Evolutionary conservation across 371 early-diverging fungal genomes (phyloP).

Genomic region (Mortierella sp.): DNA sequence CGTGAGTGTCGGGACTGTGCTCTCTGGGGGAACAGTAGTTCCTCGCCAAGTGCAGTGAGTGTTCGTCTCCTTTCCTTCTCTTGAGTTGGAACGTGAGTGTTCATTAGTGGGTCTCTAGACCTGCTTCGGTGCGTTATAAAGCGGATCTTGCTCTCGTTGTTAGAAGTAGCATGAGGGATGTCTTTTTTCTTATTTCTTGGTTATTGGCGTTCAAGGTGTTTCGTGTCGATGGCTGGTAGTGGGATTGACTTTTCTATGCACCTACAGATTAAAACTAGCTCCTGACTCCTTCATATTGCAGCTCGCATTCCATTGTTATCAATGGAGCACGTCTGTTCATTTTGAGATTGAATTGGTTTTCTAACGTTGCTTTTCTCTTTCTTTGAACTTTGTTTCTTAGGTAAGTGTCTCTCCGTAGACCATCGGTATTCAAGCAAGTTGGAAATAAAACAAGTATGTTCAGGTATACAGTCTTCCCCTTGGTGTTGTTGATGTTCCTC

Average conservation of each 20-base stretch:
- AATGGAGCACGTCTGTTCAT: not conserved
- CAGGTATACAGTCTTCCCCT: not conserved
- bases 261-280: constrained; percentile 58
- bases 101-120: constrained; percentile 44
- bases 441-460: constrained; percentile 20
- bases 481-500: not conserved
- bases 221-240: constrained; percentile 17
- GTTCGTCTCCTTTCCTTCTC: constrained; percentile 4
- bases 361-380: constrained; percentile 2
- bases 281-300: constrained; percentile 38
- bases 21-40: constrained; percentile 58
- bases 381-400: constrained; percentile 19
- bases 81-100: not conserved
- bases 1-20: constrained; percentile 38
- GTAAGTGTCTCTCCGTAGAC: constrained; percentile 39
- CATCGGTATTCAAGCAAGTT: not conserved
- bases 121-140: constrained; percentile 21
- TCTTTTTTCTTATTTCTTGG: not conserved
- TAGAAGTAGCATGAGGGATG: not conserved
- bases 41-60: constrained; percentile 53
- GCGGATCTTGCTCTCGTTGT: constrained; percentile 32
- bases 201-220: not conserved
- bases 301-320: not conserved
- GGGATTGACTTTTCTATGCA: constrained; percentile 48
- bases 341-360: not conserved